phyloP scores from a whole-genome alignment of 306 rosid genomes.

The Ochetophila trinervis region DNA sequence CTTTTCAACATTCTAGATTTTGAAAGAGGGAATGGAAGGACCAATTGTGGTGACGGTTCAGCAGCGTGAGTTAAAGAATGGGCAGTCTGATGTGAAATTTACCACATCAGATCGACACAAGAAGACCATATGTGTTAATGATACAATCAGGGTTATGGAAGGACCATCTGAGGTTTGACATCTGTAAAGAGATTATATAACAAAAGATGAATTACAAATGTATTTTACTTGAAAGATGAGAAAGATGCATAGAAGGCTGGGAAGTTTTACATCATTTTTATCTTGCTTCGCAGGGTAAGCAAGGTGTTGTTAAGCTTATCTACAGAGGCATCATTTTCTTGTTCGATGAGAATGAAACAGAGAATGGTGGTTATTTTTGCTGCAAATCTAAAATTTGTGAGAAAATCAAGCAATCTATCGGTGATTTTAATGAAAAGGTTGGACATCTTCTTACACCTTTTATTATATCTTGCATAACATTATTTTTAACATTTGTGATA shows the following conservation, averaged over 20 bases:
- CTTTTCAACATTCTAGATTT: constrained; percentile 48
- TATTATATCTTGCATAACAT: no score
- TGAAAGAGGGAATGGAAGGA: constrained; percentile 68
- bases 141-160: constrained; percentile 63
- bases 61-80: constrained; percentile 54
- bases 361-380: constrained; percentile 74
- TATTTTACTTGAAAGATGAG: constrained; percentile 8
- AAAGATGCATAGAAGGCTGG: constrained; percentile 14
- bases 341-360: constrained; percentile 60
- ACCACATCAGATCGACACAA: constrained; percentile 62
- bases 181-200: neutral
- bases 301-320: constrained; percentile 78
- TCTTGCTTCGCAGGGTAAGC: constrained; percentile 67
- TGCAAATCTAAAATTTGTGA: constrained; percentile 77
- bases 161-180: constrained; percentile 72
- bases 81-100: constrained; percentile 61
- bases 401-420: constrained; percentile 60
- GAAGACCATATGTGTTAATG: constrained; percentile 65
- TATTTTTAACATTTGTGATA: neutral
- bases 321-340: constrained; percentile 70
- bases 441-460: constrained; percentile 2
- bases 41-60: constrained; percentile 52
- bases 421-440: constrained; percentile 61
- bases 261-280: constrained; percentile 13
- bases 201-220: neutral